A percentile compares a stretch with the other conserved stretches of the same genome.
Evolutionary conservation across 495 filamentous ascomycete genomes (phyloP).

Genomic region (Saxophila tyrrhenica): DNA sequence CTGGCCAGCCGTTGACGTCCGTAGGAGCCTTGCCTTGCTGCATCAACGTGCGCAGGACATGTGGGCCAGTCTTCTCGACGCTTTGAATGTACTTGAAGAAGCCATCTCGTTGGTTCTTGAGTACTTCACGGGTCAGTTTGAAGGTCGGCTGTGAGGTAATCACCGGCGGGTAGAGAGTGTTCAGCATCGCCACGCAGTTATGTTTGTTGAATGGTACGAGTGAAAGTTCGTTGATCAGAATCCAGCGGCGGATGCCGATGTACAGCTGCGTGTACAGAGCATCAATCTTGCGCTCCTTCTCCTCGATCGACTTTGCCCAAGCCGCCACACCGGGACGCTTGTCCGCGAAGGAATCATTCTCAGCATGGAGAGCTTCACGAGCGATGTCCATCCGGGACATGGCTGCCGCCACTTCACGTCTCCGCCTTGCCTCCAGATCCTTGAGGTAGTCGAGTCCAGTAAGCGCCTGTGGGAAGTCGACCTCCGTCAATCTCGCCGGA

Average conservation of each 20-base stretch:
- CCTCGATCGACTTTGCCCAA: constrained; percentile 44
- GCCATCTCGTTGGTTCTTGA: constrained; percentile 48
- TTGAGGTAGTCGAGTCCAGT: constrained; percentile 61
- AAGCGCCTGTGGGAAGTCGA: constrained; percentile 63
- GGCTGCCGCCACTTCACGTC: constrained; percentile 67
- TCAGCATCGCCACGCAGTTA: constrained; percentile 65
- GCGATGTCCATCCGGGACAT: constrained; percentile 69
- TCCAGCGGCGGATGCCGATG: constrained; percentile 59
- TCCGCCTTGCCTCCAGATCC: constrained; percentile 53
- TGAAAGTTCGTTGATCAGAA: constrained; percentile 59
- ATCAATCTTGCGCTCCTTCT: constrained; percentile 48
- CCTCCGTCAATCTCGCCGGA: constrained; percentile 40
- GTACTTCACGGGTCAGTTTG: constrained; percentile 42
- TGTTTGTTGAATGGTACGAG: constrained; percentile 53
- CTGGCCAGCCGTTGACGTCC: constrained; percentile 46
- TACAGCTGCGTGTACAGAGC: constrained; percentile 55
- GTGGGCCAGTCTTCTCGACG: constrained; percentile 47
- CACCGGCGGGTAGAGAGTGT: constrained; percentile 59
- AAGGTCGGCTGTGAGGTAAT: constrained; percentile 35
- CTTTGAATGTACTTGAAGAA: constrained; percentile 57
- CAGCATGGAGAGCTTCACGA: constrained; percentile 26
- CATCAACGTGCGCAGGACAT: constrained; percentile 45
- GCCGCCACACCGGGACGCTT: constrained; percentile 41
- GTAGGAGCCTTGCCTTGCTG: constrained; percentile 39
- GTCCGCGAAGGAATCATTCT: constrained; percentile 32